Percentiles rank a stretch among this genome's conserved stretches.
Conservation (phyloP, 495 filamentous ascomycete genomes). For the Aspergillus conjunctus region DNA sequence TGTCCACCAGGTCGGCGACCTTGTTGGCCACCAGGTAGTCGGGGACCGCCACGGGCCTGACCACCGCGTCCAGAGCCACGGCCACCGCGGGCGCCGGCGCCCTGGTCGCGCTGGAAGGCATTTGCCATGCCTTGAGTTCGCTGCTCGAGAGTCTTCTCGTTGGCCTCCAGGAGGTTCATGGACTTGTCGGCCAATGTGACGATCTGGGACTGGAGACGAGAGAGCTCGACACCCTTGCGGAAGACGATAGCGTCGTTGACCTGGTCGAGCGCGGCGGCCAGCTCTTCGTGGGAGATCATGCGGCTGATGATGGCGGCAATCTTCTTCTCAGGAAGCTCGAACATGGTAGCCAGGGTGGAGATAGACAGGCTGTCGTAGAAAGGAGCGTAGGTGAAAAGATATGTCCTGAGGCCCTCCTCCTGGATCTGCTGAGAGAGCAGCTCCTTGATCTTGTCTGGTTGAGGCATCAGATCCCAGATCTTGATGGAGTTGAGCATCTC, state of each 20-base stretch:
- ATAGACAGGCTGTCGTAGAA: slow-evolving; percentile 97
- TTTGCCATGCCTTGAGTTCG: slow-evolving; percentile 93
- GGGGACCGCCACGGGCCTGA: slow-evolving; percentile 66
- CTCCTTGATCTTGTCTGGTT: slow-evolving; percentile 86
- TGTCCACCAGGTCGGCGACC: slow-evolving; percentile 58
- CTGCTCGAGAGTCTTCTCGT: slow-evolving; percentile 95
- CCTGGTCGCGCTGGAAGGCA: slow-evolving; percentile 87
- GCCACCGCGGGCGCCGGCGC: slow-evolving; percentile 73
- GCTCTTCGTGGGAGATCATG: slow-evolving; percentile 99
- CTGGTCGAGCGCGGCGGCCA: slow-evolving; percentile 94
- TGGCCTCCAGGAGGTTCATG: slow-evolving; percentile 89
- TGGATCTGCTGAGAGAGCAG: slow-evolving; percentile 98
- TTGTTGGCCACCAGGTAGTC: slow-evolving; percentile 51
- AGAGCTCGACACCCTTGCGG: slow-evolving; percentile 98
- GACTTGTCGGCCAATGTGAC: slow-evolving; percentile 95
- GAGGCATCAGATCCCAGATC: slow-evolving; percentile 95
- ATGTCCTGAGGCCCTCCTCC: slow-evolving; percentile 95
- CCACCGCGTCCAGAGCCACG: slow-evolving; percentile 62
- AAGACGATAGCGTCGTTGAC: slow-evolving; percentile 98
- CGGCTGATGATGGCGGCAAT: slow-evolving; percentile 93
- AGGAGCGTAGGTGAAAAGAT: slow-evolving; percentile 98
- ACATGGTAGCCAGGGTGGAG: slow-evolving; percentile 84
- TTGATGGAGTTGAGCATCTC: slow-evolving; percentile 94
- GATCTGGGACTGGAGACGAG: slow-evolving; percentile 90
- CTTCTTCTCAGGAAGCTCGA: slow-evolving; percentile 88